These are phyloP conservation scores for Globisporangium cederbergense DNA, from an alignment of 352 stramenopile species.

Conservation along the genomic window DNA sequence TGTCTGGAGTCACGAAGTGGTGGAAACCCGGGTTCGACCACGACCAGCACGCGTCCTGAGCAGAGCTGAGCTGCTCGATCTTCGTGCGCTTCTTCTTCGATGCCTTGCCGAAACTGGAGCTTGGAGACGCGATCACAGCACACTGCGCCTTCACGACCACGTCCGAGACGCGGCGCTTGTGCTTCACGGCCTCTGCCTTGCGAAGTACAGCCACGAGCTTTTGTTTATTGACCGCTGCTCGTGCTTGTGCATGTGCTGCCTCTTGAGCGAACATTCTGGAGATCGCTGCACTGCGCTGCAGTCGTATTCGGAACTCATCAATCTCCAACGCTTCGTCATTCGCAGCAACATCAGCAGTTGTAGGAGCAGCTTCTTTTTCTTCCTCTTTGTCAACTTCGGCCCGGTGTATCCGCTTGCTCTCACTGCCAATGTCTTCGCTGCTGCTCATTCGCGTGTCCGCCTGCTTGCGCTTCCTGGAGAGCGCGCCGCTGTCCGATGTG, in stretches of 20 bases:
- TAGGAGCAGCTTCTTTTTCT: not conserved
- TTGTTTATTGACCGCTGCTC: slow-evolving; percentile 39
- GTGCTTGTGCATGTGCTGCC: slow-evolving; percentile 26
- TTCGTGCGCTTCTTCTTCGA: slow-evolving; percentile 33
- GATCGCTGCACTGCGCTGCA: slow-evolving; percentile 49
- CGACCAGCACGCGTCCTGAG: slow-evolving; percentile 35
- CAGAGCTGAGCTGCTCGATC: slow-evolving; percentile 45
- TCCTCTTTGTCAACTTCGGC: slow-evolving; percentile 11
- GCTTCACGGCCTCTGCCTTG: slow-evolving; percentile 33
- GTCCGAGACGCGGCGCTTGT: slow-evolving; percentile 62
- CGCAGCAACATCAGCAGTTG: not conserved
- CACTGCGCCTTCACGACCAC: slow-evolving; percentile 59
- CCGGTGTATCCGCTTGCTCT: slow-evolving; percentile 20
- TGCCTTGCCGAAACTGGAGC: slow-evolving; percentile 24
- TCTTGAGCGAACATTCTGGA: slow-evolving; percentile 35
- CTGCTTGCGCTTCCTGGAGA: slow-evolving; percentile 11
- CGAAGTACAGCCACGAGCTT: slow-evolving; percentile 44
- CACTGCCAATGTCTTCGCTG: slow-evolving; percentile 18
- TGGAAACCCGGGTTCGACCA: slow-evolving; percentile 11
- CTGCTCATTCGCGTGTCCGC: slow-evolving; percentile 19
- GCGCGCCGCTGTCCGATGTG: not conserved
- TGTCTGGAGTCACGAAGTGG: slow-evolving; percentile 14
- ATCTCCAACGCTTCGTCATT: slow-evolving; percentile 19
- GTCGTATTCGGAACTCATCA: slow-evolving; percentile 68
- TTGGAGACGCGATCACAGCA: slow-evolving; percentile 39